Evolutionary conservation across 2,329 filamentous ascomycete genomes (phyloP).

Genomic region (Lecanosticta acicola): DNA sequence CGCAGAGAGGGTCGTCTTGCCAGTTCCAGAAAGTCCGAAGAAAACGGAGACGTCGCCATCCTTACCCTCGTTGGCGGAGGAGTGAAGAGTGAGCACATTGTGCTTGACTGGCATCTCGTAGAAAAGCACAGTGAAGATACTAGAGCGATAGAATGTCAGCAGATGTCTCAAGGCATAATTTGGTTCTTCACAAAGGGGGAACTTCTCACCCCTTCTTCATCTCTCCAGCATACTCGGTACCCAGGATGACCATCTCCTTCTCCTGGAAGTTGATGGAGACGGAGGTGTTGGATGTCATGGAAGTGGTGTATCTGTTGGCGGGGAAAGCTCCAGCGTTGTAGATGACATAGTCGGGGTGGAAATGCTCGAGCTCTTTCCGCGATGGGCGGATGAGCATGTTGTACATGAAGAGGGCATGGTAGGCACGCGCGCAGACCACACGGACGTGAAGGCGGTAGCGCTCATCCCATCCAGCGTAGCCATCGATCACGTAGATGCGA

Average conservation of each 20-base stretch:
- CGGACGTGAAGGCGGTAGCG: slow-evolving; percentile 96
- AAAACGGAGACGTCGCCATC: slow-evolving; percentile 95
- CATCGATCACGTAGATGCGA: slow-evolving; percentile 97
- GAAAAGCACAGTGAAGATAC: slow-evolving; percentile 98
- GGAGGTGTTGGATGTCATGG: slow-evolving; percentile 97
- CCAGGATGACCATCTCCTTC: slow-evolving; percentile 99
- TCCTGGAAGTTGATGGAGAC: slow-evolving; percentile 98
- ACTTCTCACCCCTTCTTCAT: slow-evolving; percentile 27
- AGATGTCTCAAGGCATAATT: too few species aligned
- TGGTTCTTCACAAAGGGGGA: too few species aligned
- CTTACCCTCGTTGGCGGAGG: slow-evolving; percentile 94
- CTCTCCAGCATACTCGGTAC: slow-evolving; percentile 79
- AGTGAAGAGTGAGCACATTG: slow-evolving; percentile 97
- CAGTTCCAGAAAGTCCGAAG: slow-evolving; percentile 97
- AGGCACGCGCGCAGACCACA: slow-evolving; percentile 96
- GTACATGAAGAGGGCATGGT: slow-evolving; percentile 99
- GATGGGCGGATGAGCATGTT: slow-evolving; percentile 99
- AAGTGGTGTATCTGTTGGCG: slow-evolving; percentile 93
- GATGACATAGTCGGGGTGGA: slow-evolving; percentile 99
- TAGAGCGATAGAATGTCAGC: too few species aligned
- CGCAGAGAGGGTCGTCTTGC: slow-evolving; percentile 96
- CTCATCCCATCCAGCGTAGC: slow-evolving; percentile 96
- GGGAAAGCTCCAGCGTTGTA: slow-evolving; percentile 99
- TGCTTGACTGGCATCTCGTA: slow-evolving; percentile 99
- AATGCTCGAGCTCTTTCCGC: slow-evolving; percentile 87